These are phyloP conservation scores for Aspergillus fischeri DNA, from an alignment of 2,329 filamentous ascomycete species.

Conservation along the genomic window DNA sequence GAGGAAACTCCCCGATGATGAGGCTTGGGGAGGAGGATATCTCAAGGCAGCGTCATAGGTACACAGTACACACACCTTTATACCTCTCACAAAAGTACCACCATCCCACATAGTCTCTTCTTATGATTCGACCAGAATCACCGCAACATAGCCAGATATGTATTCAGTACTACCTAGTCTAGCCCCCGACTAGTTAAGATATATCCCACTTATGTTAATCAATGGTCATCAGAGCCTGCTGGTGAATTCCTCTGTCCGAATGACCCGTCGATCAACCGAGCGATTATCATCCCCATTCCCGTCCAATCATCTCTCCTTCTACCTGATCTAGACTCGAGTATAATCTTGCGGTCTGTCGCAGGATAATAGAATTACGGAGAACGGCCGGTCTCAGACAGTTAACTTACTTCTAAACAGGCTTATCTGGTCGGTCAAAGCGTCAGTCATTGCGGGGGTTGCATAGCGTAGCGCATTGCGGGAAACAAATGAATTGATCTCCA, in stretches of 20 bases:
- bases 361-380: background rate
- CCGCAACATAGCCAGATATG: background rate
- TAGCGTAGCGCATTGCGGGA: too few species aligned
- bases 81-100: background rate
- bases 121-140: background rate
- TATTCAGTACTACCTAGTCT: background rate
- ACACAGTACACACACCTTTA: too few species aligned
- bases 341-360: too few species aligned
- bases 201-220: background rate
- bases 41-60: background rate
- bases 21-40: background rate
- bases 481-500: too few species aligned
- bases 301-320: background rate
- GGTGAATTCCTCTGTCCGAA: background rate
- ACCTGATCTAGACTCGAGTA: background rate
- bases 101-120: background rate
- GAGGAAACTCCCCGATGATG: too few species aligned
- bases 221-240: too few species aligned
- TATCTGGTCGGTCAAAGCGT: background rate
- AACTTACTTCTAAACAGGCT: background rate
- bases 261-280: background rate
- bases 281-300: background rate
- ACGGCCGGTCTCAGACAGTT: background rate
- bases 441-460: background rate
- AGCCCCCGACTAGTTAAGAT: background rate